Base-by-base conservation (phyloP, 2,329 filamentous ascomycete species). In the Cordyceps javanica region DNA sequence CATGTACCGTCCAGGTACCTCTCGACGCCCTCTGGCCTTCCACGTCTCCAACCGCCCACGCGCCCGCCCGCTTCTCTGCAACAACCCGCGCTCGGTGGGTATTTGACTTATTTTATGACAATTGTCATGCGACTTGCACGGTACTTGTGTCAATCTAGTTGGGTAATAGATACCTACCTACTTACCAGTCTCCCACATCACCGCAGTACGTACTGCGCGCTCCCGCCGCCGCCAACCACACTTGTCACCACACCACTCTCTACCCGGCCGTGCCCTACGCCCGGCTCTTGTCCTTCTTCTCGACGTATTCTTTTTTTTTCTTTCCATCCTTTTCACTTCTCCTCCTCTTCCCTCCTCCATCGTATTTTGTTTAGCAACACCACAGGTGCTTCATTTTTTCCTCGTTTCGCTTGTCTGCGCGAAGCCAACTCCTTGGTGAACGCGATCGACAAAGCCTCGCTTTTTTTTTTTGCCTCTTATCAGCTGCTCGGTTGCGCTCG, bases 141-240 rank as follows among this genome's bases (percentile, higher is more conserved):
- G 19, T 44, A 57, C 55, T 34, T 57, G 36, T 42, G 36, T 34
- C 28, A 57, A 57, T 42, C 25, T 21, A 44, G 55, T 57, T 57
- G 55, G 55, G 55, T 57, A 57, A 57, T 57, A 51, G 55, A 57
- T 57, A 55, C 21, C 2, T 34, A 26, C 34, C 30, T 42, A 23
- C n/a, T 5, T 21, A n/a, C n/a, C 32, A 25, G n/a, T n/a, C n/a
- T n/a, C n/a, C 42, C 21, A 30, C 52, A 38, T 46, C 30, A 34
- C 41, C 5, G 19, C 21, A 42, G 23, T 34, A 34, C 30, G 23
- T 25, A 26, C 19, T 26, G 41, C 26, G 38, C 39, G 42, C 30
- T 48, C 28, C 36, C 38, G 21, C 41, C 38, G 21, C 41, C 8
- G 52, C 41, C 52, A 45, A 16, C 39, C 52, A 55, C 34, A 30